Evolutionary conservation across 2,329 filamentous ascomycete species (phyloP).

Genomic region (Fusarium agapanthi): DNA sequence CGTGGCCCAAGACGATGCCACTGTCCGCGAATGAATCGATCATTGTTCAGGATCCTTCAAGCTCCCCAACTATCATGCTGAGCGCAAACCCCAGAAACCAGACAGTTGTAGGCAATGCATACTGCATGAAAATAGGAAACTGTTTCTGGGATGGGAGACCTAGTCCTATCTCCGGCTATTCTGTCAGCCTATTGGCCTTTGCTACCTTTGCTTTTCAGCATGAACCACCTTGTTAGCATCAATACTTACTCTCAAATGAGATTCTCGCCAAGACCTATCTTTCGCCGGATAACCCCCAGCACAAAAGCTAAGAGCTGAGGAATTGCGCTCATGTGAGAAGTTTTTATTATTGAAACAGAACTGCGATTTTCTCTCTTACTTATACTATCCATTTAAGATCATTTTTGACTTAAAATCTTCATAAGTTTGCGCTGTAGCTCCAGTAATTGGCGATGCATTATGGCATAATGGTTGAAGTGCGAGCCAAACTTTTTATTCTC

Average conservation of each 20-base stretch:
- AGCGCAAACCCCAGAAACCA: not conserved
- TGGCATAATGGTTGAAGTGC: not conserved
- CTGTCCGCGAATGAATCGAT: not conserved
- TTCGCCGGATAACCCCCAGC: too few relatives aligned
- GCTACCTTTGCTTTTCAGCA: not conserved
- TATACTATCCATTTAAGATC: accelerated
- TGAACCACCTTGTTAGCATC: too few relatives aligned
- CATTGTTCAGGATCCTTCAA: not conserved
- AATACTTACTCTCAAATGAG: not conserved
- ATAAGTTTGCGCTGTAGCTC: not conserved
- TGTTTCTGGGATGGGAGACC: not conserved
- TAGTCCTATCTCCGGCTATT: too few relatives aligned
- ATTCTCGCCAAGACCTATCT: not conserved
- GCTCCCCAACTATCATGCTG: not conserved
- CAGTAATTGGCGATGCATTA: not conserved
- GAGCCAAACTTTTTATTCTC: too few relatives aligned
- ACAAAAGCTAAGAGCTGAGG: not conserved
- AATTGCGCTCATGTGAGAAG: not conserved
- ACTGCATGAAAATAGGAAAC: not conserved
- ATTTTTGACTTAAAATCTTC: not conserved
- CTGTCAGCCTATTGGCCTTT: not conserved
- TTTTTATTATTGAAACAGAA: not conserved
- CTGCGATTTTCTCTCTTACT: not conserved
- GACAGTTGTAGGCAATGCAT: not conserved
- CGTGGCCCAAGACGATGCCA: not conserved